Evolutionary conservation across 1,284 basidiomycete genomes (phyloP).

Genomic region (Ustilago loliicola): DNA sequence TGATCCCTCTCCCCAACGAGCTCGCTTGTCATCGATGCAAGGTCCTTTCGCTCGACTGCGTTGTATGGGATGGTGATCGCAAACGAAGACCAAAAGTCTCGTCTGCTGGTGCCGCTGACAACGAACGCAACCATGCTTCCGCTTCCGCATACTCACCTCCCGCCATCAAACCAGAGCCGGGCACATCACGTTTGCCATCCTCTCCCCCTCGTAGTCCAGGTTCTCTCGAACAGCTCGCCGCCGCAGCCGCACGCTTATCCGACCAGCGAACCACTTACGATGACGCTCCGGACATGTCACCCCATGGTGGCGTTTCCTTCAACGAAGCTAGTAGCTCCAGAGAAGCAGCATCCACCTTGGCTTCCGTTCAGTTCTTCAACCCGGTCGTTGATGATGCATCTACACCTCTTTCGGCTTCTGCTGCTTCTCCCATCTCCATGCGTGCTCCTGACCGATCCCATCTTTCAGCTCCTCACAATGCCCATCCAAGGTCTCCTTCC

Average conservation of each 20-base stretch:
- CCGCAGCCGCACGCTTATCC: constrained; percentile 45
- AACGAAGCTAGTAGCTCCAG: constrained; percentile 28
- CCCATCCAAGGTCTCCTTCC: constrained; percentile 1
- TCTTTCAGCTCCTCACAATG: constrained; percentile 2
- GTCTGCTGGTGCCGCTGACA: neutral
- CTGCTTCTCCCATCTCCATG: constrained; percentile 18
- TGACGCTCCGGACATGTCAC: constrained; percentile 27
- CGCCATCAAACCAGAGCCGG: constrained; percentile 21
- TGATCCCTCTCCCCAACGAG: constrained; percentile 29
- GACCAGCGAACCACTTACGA: constrained; percentile 32
- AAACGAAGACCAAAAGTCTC: constrained; percentile 46
- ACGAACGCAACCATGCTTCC: neutral
- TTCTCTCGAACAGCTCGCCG: constrained; percentile 50
- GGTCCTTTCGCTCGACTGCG: constrained; percentile 48
- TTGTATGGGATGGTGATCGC: constrained; percentile 61
- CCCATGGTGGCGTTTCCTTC: constrained; percentile 27
- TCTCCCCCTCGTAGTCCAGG: constrained; percentile 40
- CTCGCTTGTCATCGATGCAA: constrained; percentile 56
- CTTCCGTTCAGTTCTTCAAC: constrained; percentile 54
- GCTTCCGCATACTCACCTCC: neutral
- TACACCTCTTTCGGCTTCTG: constrained; percentile 15
- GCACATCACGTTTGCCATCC: constrained; percentile 24
- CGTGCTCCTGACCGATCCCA: constrained; percentile 14
- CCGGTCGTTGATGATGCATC: constrained; percentile 20
- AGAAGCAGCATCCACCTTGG: constrained; percentile 39